phyloP scores from a whole-genome alignment of 2,329 filamentous ascomycete species.

The Diaporthe humulicola region DNA sequence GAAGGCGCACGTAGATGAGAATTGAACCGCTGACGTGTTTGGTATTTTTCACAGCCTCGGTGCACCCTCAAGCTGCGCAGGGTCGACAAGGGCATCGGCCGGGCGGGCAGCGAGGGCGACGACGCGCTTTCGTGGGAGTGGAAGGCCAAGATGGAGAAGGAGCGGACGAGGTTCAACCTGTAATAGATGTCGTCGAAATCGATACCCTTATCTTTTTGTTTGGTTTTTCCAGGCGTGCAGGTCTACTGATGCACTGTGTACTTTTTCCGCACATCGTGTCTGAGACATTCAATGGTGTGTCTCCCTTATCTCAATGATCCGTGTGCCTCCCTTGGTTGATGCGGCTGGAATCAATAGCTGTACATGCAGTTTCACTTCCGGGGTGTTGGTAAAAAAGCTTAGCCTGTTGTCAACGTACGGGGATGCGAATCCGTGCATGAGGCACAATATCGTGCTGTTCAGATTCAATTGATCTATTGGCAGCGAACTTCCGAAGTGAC shows the following conservation, averaged over 20 bases:
- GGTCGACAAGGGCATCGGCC: conserved; percentile 88
- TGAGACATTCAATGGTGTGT: neutral
- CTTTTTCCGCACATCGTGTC: neutral
- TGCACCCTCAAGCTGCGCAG: conserved; percentile 86
- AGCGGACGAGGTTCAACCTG: conserved; percentile 92
- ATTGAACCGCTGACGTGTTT: conserved; percentile 9
- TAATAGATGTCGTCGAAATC: conserved; percentile 56
- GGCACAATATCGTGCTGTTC: neutral
- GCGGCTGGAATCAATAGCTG: neutral
- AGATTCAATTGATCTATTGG: neutral
- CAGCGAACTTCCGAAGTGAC: neutral
- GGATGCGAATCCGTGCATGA: neutral
- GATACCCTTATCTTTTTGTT: conserved; percentile 9
- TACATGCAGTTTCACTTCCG: conserved; percentile 1
- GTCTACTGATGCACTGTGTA: neutral
- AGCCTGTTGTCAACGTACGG: neutral
- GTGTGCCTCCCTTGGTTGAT: neutral
- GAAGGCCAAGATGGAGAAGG: conserved; percentile 96
- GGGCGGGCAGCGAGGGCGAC: conserved; percentile 76
- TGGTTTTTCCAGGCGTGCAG: neutral
- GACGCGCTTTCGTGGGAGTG: conserved; percentile 93
- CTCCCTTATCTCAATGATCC: neutral
- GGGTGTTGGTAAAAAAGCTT: neutral
- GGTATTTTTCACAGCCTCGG: conserved; percentile 43
- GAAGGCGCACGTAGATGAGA: neutral